These are phyloP conservation scores for Alternaria hordeiaustralica DNA, from an alignment of 2,329 filamentous ascomycete genomes.

Conservation along the genomic window DNA sequence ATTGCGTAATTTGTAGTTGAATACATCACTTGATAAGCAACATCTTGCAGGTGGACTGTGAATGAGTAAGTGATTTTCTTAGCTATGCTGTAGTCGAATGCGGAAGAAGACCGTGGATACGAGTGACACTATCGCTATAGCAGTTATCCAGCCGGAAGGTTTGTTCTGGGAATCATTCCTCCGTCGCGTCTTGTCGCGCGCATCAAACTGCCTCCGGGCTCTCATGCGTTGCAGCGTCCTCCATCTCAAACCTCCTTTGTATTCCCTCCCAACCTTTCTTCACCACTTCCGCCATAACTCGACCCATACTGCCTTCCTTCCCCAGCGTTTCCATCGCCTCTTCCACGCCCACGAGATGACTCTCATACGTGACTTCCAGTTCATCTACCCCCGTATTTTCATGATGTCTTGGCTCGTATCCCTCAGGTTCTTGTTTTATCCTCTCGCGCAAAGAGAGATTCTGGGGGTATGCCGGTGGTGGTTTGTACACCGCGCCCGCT, in stretches of 20 bases:
- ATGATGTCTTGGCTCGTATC: slow-evolving; percentile 55
- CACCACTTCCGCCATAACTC: slow-evolving; percentile 56
- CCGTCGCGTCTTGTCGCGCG: neutral
- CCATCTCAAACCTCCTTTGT: slow-evolving; percentile 40
- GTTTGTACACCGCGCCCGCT: slow-evolving; percentile 40
- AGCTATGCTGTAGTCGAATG: neutral
- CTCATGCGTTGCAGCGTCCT: slow-evolving; percentile 26
- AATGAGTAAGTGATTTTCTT: no score
- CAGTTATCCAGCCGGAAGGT: no score
- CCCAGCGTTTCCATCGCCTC: slow-evolving; percentile 52
- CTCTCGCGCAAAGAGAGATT: slow-evolving; percentile 48
- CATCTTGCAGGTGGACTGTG: no score
- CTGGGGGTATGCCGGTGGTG: slow-evolving; percentile 48
- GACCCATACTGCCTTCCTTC: slow-evolving; percentile 27
- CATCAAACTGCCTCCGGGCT: slow-evolving; percentile 27
- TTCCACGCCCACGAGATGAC: slow-evolving; percentile 50
- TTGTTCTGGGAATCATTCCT: neutral
- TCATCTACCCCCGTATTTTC: slow-evolving; percentile 57
- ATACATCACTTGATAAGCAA: neutral
- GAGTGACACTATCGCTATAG: neutral
- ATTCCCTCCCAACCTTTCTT: slow-evolving; percentile 54
- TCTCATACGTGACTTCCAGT: slow-evolving; percentile 54
- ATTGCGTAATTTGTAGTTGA: neutral
- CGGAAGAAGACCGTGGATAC: neutral
- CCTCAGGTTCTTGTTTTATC: slow-evolving; percentile 47